Base-by-base conservation (phyloP, 169 alveolate species). In the Cryptosporidium xiaoi region DNA sequence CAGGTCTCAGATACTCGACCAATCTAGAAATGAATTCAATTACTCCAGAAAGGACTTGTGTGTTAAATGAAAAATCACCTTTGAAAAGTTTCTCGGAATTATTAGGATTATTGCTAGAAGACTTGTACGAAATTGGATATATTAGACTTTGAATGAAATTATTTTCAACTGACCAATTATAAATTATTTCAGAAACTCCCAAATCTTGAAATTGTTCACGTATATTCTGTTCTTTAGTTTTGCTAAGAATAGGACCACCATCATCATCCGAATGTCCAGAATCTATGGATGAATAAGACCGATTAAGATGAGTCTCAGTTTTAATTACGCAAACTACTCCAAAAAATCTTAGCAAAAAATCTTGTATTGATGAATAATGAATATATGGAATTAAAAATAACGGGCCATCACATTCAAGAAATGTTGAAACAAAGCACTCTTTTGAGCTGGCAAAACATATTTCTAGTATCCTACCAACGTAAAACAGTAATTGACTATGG, bases 301-400 rank as follows among this genome's bases (percentile, higher is more conserved):
- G 15, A 55, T 33, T 20, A n/a, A 27, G 13, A 55, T 27, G 6
- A 33, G 18, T 34, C 16, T 3, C 46, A 48, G 18, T 15, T n/a
- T 20, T 13, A 34, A 13, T 44, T 31, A 48, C 10, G 12, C 84
- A 66, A 58, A 71, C 51, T 31, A 71, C 2, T 0, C 84, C 84
- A 56, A 71, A 56, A 55, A 71, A 56, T 62, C 68, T 29, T 4
- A 71, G 29, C 20, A 55, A 56, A 58, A 71, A 71, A 58, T 71
- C 84, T 18, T 55, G 84, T 7, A 71, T 71, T n/a, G 84, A 71
- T 29, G 84, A 71, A 24, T 71, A 31, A n/a, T 56, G 7, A 55
- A 71, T 51, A 33, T 51, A 71, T 20, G 66, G 66, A 12, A 69
- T 24, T 48, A 69, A 27, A 16, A 71, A 27, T 31, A 71, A 34